A percentile compares a stretch with the other conserved stretches of the same genome.
These are phyloP conservation scores for Priceomyces carsonii DNA, from an alignment of 805 yeast species.

Conservation along the genomic window DNA sequence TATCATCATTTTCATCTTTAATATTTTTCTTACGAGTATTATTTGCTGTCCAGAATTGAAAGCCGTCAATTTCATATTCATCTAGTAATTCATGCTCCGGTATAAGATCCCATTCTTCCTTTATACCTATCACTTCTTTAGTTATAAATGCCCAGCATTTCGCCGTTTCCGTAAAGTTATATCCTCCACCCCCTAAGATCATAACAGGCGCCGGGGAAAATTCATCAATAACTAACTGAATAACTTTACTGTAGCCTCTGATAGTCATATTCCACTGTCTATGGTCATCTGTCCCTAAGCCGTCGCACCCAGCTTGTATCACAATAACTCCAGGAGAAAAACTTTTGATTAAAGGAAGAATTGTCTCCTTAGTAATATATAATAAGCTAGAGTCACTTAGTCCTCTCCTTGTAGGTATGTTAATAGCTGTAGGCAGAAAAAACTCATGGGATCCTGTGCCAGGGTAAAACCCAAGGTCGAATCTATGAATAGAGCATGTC, in stretches of 20 bases:
- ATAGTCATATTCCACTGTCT: constrained; percentile 71
- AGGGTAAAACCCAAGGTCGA: constrained; percentile 70
- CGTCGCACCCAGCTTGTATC: constrained; percentile 75
- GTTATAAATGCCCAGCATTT: constrained; percentile 58
- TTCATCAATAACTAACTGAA: constrained; percentile 24
- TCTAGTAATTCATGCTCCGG: constrained; percentile 53
- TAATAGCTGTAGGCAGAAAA: constrained; percentile 41
- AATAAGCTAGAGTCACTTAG: constrained; percentile 46
- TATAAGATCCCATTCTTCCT: constrained; percentile 41
- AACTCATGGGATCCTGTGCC: constrained; percentile 56
- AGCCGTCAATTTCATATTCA: constrained; percentile 43
- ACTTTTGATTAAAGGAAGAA: constrained; percentile 40
- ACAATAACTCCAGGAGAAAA: constrained; percentile 56
- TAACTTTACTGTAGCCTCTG: constrained; percentile 42
- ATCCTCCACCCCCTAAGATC: constrained; percentile 79
- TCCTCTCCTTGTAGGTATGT: constrained; percentile 61
- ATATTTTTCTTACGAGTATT: constrained; percentile 23
- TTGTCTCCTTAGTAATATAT: constrained; percentile 37
- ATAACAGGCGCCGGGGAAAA: constrained; percentile 35
- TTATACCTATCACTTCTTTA: constrained; percentile 17
- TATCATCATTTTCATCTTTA: constrained; percentile 31
- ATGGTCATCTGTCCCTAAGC: constrained; percentile 62
- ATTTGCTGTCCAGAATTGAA: constrained; percentile 48
- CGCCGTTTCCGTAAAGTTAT: constrained; percentile 60
- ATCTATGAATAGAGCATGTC: constrained; percentile 64